Percentiles rank a stretch among this genome's conserved stretches.
These are phyloP conservation scores for Dactylellina haptotyla DNA, from an alignment of 2,329 filamentous ascomycete genomes.

Conservation along the genomic window DNA sequence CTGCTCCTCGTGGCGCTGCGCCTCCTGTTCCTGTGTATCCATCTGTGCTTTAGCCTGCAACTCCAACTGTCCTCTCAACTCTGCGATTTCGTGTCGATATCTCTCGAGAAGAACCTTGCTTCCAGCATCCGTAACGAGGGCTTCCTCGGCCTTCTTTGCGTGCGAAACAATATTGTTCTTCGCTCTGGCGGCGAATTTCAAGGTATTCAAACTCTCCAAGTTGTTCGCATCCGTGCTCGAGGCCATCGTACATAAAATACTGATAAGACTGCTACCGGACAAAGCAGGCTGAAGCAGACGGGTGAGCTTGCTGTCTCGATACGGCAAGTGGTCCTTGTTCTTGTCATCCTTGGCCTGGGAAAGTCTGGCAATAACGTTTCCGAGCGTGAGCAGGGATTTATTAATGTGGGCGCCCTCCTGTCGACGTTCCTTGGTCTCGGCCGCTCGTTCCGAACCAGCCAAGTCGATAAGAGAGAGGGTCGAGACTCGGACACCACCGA, in stretches of 20 bases:
- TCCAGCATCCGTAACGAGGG: constrained; percentile 79
- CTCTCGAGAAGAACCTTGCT: constrained; percentile 88
- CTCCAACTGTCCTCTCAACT: constrained; percentile 82
- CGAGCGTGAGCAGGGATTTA: constrained; percentile 92
- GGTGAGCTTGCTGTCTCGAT: constrained; percentile 96
- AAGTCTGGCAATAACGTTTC: constrained; percentile 92
- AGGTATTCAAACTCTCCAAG: constrained; percentile 88
- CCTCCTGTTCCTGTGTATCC: constrained; percentile 83
- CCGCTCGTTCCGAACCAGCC: constrained; percentile 93
- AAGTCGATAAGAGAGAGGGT: constrained; percentile 95
- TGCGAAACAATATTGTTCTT: constrained; percentile 99
- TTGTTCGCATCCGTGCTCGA: constrained; percentile 49
- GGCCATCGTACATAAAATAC: constrained; percentile 96
- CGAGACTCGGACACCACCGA: constrained; percentile 90
- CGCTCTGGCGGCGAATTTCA: constrained; percentile 95
- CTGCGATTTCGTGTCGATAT: constrained; percentile 91
- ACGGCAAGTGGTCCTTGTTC: constrained; percentile 92
- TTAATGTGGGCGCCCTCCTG: constrained; percentile 98
- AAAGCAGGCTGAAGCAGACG: constrained; percentile 89
- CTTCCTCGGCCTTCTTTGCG: constrained; percentile 93
- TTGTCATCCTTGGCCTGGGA: constrained; percentile 77
- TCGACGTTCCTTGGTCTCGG: constrained; percentile 91
- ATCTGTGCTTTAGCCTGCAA: constrained; percentile 75
- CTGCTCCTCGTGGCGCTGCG: constrained; percentile 91
- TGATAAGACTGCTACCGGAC: constrained; percentile 92